Percentiles rank a stretch among this genome's conserved stretches.
phyloP scores from a whole-genome alignment of 2,329 filamentous ascomycete genomes.

The Sclerotinia nivalis region DNA sequence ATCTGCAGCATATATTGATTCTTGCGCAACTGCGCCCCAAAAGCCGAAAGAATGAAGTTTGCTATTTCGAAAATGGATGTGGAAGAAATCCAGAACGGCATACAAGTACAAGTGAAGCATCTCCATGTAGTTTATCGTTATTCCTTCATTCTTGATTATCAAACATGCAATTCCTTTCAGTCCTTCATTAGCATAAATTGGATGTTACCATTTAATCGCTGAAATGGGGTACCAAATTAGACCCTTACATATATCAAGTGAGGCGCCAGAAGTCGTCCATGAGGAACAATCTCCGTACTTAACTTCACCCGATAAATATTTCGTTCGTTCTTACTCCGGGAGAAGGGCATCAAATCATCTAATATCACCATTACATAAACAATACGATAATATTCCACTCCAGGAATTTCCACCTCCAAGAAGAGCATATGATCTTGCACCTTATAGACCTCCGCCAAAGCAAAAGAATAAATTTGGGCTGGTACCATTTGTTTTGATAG shows the following conservation, averaged over 20 bases:
- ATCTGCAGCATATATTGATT: constrained; percentile 23
- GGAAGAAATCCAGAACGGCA: background rate
- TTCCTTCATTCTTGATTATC: constrained; percentile 19
- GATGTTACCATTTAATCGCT: constrained; percentile 2
- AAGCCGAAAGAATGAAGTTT: background rate
- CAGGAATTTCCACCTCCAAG: constrained; percentile 16
- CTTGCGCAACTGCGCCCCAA: constrained; percentile 19
- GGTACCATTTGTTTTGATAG: constrained; percentile 23
- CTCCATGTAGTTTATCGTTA: background rate
- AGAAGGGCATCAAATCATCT: constrained; percentile 6
- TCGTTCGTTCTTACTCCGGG: constrained; percentile 21
- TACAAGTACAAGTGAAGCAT: constrained; percentile 3
- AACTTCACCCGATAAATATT: constrained; percentile 23
- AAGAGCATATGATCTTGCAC: constrained; percentile 18
- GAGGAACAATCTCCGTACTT: constrained; percentile 19
- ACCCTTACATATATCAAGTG: constrained; percentile 20
- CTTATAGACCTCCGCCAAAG: constrained; percentile 1
- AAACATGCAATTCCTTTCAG: constrained; percentile 15
- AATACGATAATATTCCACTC: background rate
- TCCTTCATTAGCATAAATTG: constrained; percentile 15
- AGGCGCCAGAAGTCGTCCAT: constrained; percentile 21
- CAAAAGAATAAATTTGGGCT: constrained; percentile 21
- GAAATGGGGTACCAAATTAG: constrained; percentile 11
- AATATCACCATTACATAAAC: constrained; percentile 3
- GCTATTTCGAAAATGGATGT: constrained; percentile 8